Evolutionary conservation across 139 green algal species (phyloP).

Genomic region (Volvox reticuliferus): DNA sequence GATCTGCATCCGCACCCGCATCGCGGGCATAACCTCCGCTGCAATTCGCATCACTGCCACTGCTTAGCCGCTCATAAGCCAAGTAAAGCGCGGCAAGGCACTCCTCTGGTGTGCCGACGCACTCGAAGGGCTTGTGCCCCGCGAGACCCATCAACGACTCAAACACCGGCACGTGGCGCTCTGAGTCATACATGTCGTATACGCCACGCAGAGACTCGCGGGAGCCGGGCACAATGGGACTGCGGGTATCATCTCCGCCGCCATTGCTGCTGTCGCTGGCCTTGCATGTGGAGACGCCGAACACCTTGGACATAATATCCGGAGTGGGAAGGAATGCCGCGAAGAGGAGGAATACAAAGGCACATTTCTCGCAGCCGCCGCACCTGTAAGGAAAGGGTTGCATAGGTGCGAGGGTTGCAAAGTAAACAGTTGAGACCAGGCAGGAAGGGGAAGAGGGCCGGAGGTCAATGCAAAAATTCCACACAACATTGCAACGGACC

Average conservation of each 20-base stretch:
- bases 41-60: background rate
- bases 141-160: slow-evolving; percentile 7
- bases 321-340: background rate
- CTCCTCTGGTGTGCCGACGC: slow-evolving; percentile 12
- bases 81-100: background rate
- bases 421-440: background rate
- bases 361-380: slow-evolving; percentile 16
- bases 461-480: background rate
- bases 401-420: background rate
- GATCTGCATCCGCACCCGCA: background rate
- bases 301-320: slow-evolving; percentile 12
- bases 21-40: background rate
- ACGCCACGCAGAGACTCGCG: background rate
- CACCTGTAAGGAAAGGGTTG: background rate
- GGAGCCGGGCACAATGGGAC: background rate
- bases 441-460: background rate
- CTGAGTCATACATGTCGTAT: slow-evolving; percentile 17
- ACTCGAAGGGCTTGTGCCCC: slow-evolving; percentile 15
- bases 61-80: background rate
- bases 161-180: background rate
- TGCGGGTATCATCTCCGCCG: background rate
- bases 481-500: too few relatives aligned
- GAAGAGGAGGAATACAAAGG: slow-evolving; percentile 14
- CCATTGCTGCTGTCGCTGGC: background rate
- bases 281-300: background rate